Conservation (phyloP, 1,284 basidiomycete genomes). For the Cutaneotrichosporon sp. region DNA sequence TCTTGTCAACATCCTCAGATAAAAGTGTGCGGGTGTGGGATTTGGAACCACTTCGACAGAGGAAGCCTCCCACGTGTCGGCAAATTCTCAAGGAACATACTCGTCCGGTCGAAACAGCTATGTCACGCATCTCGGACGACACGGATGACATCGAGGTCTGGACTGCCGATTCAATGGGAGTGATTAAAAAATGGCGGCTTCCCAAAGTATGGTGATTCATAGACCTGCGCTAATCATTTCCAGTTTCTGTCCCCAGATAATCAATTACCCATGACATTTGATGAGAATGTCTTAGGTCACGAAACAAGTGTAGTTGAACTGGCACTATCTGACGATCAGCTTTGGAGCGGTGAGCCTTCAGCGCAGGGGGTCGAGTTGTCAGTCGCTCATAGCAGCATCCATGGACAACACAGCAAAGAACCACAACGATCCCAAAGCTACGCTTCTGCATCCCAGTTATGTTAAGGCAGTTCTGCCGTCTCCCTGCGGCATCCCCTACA, state of each 20-base stretch:
- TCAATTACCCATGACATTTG: conserved; percentile 11
- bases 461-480: conserved; percentile 70
- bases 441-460: conserved; percentile 58
- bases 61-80: conserved; percentile 59
- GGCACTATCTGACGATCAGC: conserved; percentile 57
- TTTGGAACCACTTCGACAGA: conserved; percentile 41
- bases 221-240: conserved; percentile 51
- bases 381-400: conserved; percentile 54
- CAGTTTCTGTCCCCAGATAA: background rate
- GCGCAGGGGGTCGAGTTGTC: too few relatives aligned
- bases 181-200: conserved; percentile 55
- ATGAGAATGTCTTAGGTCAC: conserved; percentile 37
- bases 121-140: conserved; percentile 44
- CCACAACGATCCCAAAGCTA: conserved; percentile 46
- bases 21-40: conserved; percentile 85
- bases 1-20: conserved; percentile 86
- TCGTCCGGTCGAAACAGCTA: conserved; percentile 26
- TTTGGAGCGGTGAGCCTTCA: conserved; percentile 72
- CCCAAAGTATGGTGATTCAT: conserved; percentile 11
- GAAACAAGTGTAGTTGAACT: conserved; percentile 58
- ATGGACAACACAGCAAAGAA: conserved; percentile 76
- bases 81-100: conserved; percentile 34
- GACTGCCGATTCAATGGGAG: conserved; percentile 80
- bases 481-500: conserved; percentile 54
- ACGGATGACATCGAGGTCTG: conserved; percentile 50